phyloP scores from a whole-genome alignment of 1,139 yeast genomes.

The Pichia sp. region DNA sequence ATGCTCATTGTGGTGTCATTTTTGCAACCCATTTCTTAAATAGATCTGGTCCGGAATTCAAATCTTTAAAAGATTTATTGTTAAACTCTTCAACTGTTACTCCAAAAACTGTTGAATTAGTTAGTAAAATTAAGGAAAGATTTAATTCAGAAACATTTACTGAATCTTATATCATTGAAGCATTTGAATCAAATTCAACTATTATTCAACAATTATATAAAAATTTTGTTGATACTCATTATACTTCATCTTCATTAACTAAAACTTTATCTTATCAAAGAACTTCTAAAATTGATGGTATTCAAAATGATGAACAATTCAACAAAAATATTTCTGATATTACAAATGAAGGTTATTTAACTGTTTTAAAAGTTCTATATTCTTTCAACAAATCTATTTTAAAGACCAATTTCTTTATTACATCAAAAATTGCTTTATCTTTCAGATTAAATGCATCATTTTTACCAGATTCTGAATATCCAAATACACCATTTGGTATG shows the following conservation, averaged over 20 bases:
- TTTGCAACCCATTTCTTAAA: conserved; percentile 92
- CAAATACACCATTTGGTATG: conserved; percentile 90
- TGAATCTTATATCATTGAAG: conserved; percentile 73
- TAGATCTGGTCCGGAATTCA: conserved; percentile 88
- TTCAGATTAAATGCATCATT: conserved; percentile 85
- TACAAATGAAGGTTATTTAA: conserved; percentile 73
- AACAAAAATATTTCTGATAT: conserved; percentile 60
- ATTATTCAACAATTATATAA: conserved; percentile 81
- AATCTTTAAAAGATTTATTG: conserved; percentile 57
- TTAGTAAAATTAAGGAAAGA: conserved; percentile 78
- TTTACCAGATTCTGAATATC: conserved; percentile 80
- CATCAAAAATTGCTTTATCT: conserved; percentile 91
- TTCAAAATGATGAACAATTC: conserved; percentile 70
- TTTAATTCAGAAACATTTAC: conserved; percentile 92
- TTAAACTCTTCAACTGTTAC: conserved; percentile 45
- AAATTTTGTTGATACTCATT: conserved; percentile 88
- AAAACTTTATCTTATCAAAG: conserved; percentile 89
- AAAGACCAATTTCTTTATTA: conserved; percentile 90
- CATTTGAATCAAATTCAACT: conserved; percentile 63
- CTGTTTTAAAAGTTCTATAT: conserved; percentile 77
- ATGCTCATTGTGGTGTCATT: conserved; percentile 90
- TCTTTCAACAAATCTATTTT: conserved; percentile 79
- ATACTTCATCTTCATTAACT: conserved; percentile 55
- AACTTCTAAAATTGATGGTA: conserved; percentile 68
- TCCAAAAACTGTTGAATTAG: conserved; percentile 64